Conservation (phyloP, 106 monocot genomes). For the Dactylorhiza incarnata region DNA sequence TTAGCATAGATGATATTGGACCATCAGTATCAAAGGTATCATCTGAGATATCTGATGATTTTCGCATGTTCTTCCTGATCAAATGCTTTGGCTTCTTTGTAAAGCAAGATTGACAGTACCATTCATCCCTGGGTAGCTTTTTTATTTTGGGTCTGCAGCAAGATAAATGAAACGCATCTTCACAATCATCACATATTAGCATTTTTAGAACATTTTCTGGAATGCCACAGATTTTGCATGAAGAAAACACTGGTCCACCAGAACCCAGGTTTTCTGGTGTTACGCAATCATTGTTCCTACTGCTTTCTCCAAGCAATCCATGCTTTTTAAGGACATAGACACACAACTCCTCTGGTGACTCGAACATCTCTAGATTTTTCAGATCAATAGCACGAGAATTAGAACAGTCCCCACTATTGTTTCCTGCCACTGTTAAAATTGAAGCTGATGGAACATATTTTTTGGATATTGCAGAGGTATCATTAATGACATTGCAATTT, state of each 20-base stretch:
- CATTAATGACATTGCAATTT: slow-evolving; percentile 1
- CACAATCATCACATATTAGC: slow-evolving; percentile 86
- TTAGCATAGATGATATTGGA: slow-evolving; percentile 58
- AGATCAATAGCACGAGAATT: slow-evolving; percentile 13
- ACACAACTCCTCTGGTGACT: slow-evolving; percentile 36
- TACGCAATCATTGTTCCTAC: neutral
- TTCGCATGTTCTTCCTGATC: slow-evolving; percentile 11
- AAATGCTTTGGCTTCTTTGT: slow-evolving; percentile 41
- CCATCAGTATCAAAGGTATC: slow-evolving; percentile 11
- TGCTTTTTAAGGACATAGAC: slow-evolving; percentile 36
- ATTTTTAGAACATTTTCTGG: slow-evolving; percentile 34
- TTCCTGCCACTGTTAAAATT: slow-evolving; percentile 7
- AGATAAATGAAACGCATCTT: slow-evolving; percentile 71
- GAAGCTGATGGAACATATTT: slow-evolving; percentile 9
- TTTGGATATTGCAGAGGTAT: slow-evolving; percentile 21
- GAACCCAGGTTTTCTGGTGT: slow-evolving; percentile 13
- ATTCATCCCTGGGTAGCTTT: slow-evolving; percentile 39
- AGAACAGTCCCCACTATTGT: slow-evolving; percentile 17
- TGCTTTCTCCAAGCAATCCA: slow-evolving; percentile 21
- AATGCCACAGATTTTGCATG: slow-evolving; percentile 55
- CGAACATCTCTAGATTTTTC: slow-evolving; percentile 9
- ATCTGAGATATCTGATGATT: slow-evolving; percentile 11
- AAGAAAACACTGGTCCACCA: slow-evolving; percentile 5
- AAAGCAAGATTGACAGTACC: slow-evolving; percentile 71
- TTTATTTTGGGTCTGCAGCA: slow-evolving; percentile 54